Base-by-base conservation (phyloP, 495 filamentous ascomycete species). In the Xylaria flabelliformis region DNA sequence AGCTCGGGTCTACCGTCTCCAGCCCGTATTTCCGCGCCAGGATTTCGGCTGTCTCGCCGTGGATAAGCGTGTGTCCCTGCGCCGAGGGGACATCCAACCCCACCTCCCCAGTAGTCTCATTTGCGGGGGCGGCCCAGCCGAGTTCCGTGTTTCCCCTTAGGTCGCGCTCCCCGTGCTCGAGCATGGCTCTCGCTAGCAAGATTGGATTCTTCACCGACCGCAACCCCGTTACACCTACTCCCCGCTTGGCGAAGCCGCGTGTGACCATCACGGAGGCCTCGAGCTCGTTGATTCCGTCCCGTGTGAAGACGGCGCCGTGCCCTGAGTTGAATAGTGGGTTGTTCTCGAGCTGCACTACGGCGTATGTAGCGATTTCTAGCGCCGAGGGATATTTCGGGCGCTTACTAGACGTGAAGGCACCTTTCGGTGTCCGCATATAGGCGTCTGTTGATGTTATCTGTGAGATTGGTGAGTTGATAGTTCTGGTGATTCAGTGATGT, bases 251-350 rank as follows among this genome's bases (percentile, higher is more conserved):
- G 50, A 83, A 80, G 1, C 90, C 91, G n/a, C 84, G 83, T 4
- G 91, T 90, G 0, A 96, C 92, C 95, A 97, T 97, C 34, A 97
- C 87, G n/a, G 89, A 92, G 39, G 94, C 91, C 80, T 97, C 94
- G 74, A 97, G 89, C 80, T 97, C 94, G 80, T 93, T 94, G 68
- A 88, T 89, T 10, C 94, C 94, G 63, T 90, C 90, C 50, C 88
- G 86, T 3, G 93, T 97, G 80, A 97, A 97, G 19, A 97, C 94
- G 63, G 93, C 92, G 73, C 94, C 94, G 72, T 90, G 90, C 51
- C 91, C 94, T 70, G 89, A 89, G 82, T 97, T 97, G 87, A 95
- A 97, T 13, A 97, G 90, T 6, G 90, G 87, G 76, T 94, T 88
- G 75, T 97, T 85, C 84, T 97, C 94, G 56, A 97, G 88, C 26